These are phyloP conservation scores for Tetrahymena elliotti DNA, from an alignment of 73 alveolate species.

Conservation along the genomic window DNA sequence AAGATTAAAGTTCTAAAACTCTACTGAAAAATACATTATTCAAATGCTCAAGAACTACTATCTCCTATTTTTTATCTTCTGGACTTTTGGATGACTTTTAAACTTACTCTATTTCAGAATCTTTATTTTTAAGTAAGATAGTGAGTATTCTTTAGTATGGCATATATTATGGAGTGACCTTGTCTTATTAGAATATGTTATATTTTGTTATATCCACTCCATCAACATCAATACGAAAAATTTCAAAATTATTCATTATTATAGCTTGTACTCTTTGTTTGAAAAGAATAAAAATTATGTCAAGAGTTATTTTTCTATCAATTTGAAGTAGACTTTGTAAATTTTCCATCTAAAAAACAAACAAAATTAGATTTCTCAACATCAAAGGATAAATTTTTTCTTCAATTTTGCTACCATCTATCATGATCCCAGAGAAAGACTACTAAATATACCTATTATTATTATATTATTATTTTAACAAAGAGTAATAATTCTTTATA, in stretches of 20 bases:
- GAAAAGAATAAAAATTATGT: background rate
- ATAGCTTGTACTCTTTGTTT: background rate
- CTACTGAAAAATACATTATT: background rate
- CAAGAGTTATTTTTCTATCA: background rate
- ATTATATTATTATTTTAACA: background rate
- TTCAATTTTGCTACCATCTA: background rate
- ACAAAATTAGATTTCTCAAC: background rate
- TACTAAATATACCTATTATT: background rate
- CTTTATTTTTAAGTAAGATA: background rate
- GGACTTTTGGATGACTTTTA: background rate
- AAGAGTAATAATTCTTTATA: no score
- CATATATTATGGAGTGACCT: background rate
- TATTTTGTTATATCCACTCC: background rate
- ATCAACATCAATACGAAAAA: background rate
- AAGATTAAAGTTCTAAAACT: background rate
- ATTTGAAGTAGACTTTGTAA: background rate
- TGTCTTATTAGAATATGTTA: background rate
- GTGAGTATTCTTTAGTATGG: background rate
- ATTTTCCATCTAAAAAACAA: background rate
- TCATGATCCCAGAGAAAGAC: background rate
- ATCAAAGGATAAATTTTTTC: background rate
- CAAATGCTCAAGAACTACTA: background rate
- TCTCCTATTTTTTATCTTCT: background rate
- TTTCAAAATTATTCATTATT: background rate
- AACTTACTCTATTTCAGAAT: background rate